Conservation (phyloP, 768 basidiomycete species). For the Leccinum disarticulatum region DNA sequence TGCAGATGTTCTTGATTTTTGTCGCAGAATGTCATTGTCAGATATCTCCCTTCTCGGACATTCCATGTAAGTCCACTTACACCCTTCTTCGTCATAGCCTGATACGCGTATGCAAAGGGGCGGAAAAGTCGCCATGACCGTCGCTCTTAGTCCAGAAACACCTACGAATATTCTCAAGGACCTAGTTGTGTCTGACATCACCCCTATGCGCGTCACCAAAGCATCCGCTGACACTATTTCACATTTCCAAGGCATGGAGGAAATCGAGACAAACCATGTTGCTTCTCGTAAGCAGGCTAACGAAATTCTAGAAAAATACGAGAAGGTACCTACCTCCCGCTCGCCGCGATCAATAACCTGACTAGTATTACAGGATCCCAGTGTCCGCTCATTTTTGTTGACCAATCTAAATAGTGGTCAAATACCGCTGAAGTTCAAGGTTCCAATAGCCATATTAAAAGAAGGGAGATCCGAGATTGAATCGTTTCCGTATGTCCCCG, state of each 20-base stretch:
- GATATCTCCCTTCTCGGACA: conserved; percentile 81
- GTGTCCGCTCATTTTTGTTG: conserved; percentile 78
- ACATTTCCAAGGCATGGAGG: conserved; percentile 73
- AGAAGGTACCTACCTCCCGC: conserved; percentile 47
- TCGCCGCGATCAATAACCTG: neutral
- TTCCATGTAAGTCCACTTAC: conserved; percentile 66
- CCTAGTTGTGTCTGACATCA: conserved; percentile 80
- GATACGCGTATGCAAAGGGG: conserved; percentile 53
- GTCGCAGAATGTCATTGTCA: conserved; percentile 49
- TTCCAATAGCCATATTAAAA: conserved; percentile 69
- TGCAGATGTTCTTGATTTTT: conserved; percentile 69
- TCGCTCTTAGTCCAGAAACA: conserved; percentile 51
- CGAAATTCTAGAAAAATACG: conserved; percentile 56
- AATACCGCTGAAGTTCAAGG: conserved; percentile 57
- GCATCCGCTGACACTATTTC: conserved; percentile 62
- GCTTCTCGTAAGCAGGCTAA: conserved; percentile 70
- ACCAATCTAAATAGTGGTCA: conserved; percentile 63
- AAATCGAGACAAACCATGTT: conserved; percentile 60
- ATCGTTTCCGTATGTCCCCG: conserved; percentile 70
- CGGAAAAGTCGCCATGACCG: conserved; percentile 77
- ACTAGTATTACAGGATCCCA: conserved; percentile 56
- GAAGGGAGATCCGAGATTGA: conserved; percentile 68
- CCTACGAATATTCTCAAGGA: conserved; percentile 45
- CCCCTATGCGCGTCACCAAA: conserved; percentile 56
- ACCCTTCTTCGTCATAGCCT: neutral